phyloP scores from a whole-genome alignment of 805 yeast genomes.

The Nematodospora valgi region DNA sequence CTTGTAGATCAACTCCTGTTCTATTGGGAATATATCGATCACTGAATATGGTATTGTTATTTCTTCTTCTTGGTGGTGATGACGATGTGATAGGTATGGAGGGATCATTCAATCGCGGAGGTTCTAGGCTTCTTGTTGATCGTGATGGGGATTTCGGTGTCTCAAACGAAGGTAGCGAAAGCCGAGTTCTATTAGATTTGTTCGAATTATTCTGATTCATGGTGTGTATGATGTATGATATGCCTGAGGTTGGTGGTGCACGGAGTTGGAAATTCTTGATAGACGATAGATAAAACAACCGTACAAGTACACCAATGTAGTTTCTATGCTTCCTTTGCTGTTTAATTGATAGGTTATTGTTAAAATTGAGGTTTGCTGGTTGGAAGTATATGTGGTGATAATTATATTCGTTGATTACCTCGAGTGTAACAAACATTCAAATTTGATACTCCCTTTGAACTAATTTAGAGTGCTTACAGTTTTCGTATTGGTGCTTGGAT shows the following conservation, averaged over 20 bases:
- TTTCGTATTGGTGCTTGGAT: conserved; percentile 3
- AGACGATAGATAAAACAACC: too few species aligned
- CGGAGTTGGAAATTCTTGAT: too few species aligned
- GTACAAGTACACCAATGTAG: too few species aligned
- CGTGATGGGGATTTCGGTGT: conserved; percentile 43
- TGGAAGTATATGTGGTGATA: too few species aligned
- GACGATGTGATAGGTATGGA: not conserved
- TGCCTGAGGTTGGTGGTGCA: too few species aligned
- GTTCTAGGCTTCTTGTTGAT: conserved; percentile 35
- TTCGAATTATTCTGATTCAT: too few species aligned
- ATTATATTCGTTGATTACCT: conserved; percentile 3
- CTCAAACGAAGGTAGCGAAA: conserved; percentile 21
- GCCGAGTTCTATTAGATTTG: too few species aligned
- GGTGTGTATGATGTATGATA: too few species aligned
- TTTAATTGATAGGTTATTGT: too few species aligned
- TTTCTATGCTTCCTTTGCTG: too few species aligned
- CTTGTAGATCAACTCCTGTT: conserved; percentile 81
- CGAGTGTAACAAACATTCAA: conserved; percentile 4
- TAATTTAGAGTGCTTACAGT: not conserved
- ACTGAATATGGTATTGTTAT: conserved; percentile 54
- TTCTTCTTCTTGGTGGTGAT: conserved; percentile 41
- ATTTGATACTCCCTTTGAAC: conserved; percentile 1
- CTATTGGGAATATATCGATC: conserved; percentile 89
- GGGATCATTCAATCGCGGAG: conserved; percentile 32
- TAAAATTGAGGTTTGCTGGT: too few species aligned